Conservation (phyloP, 1,284 basidiomycete genomes). For the Heliocybe sulcata region DNA sequence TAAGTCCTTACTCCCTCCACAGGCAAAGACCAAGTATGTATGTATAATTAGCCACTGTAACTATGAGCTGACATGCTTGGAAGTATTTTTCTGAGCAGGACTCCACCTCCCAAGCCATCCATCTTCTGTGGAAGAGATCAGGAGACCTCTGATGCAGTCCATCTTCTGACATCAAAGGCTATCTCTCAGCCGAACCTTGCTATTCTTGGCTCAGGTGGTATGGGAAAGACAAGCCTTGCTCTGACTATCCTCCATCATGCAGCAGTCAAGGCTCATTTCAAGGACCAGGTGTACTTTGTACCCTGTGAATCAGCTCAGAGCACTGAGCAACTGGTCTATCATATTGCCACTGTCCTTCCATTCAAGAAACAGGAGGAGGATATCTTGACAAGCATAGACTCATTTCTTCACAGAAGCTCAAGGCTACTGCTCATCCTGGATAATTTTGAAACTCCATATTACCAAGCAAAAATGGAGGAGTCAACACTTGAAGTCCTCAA, state of each 20-base stretch:
- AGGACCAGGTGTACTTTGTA: background rate
- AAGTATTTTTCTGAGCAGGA: background rate
- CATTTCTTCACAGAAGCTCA: background rate
- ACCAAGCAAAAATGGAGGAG: background rate
- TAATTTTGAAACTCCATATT: slow-evolving; percentile 1
- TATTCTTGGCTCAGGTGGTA: background rate
- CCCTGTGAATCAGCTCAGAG: background rate
- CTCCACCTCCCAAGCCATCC: background rate
- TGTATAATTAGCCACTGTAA: too few relatives aligned
- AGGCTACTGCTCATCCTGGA: background rate
- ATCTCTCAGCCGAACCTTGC: background rate
- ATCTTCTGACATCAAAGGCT: background rate
- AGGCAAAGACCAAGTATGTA: too few relatives aligned
- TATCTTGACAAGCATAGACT: background rate
- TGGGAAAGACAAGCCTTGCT: slow-evolving; percentile 1
- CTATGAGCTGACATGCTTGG: too few relatives aligned
- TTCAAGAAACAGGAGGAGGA: background rate
- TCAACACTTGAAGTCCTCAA: background rate
- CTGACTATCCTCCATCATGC: background rate
- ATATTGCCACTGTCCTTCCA: background rate
- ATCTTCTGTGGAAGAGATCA: background rate
- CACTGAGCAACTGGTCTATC: background rate
- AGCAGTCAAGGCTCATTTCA: background rate
- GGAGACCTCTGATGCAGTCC: background rate
- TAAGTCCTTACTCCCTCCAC: too few relatives aligned